A percentile compares a stretch with the other conserved stretches of the same genome.
Evolutionary conservation across 129 eudicot genomes (phyloP).

Genomic region (Tagetes patula): DNA sequence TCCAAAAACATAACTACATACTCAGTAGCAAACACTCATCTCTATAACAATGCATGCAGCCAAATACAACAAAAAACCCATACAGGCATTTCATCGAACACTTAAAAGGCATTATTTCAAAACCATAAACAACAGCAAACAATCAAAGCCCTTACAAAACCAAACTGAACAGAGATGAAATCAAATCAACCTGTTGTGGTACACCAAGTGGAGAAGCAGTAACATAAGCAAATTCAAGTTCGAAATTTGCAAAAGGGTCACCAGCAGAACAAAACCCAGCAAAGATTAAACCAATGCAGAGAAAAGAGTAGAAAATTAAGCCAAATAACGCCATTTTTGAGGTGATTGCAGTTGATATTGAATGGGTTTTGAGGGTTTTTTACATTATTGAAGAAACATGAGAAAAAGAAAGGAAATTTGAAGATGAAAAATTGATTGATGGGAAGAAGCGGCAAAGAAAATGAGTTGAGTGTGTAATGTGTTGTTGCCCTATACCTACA

Average conservation of each 20-base stretch:
- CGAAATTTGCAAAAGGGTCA: conserved; percentile 55
- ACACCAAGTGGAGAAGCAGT: conserved; percentile 95
- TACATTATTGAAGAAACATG: conserved; percentile 6
- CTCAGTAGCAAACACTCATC: too few relatives aligned
- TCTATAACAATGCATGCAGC: background rate
- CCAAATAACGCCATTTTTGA: conserved; percentile 32
- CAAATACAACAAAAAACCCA: background rate
- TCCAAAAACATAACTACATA: too few relatives aligned
- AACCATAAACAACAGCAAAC: background rate
- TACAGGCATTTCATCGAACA: conserved; percentile 19
- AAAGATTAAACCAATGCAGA: conserved; percentile 37
- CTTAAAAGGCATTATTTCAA: background rate
- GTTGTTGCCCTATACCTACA: conserved; percentile 19
- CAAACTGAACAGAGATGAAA: background rate
- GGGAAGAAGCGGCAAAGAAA: conserved; percentile 28
- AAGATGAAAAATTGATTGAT: background rate
- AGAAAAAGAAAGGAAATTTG: background rate
- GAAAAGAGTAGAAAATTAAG: conserved; percentile 13
- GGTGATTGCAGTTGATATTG: conserved; percentile 17
- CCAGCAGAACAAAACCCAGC: conserved; percentile 44
- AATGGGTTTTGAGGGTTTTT: conserved; percentile 25
- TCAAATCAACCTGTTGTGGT: conserved; percentile 68
- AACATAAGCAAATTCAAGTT: conserved; percentile 64
- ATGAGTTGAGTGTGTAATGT: conserved; percentile 19
- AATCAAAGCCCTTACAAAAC: conserved; percentile 16